A percentile compares a stretch with the other conserved stretches of the same genome.
These are phyloP conservation scores for Phytophthora cryptogea DNA, from an alignment of 352 stramenopile species.

Conservation along the genomic window DNA sequence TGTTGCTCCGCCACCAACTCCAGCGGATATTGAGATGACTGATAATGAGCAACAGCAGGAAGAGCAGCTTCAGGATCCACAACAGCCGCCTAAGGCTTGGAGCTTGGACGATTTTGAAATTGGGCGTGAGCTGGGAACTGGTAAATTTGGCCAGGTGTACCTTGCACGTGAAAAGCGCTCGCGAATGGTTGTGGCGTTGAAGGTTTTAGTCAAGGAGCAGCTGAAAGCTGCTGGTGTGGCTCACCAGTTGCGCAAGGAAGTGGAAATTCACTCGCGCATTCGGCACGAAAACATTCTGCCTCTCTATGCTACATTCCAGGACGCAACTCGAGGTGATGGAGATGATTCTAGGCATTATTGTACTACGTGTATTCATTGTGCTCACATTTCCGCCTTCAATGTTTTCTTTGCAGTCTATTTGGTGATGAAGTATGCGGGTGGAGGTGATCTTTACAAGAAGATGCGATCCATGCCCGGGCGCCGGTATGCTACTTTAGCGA, in stretches of 20 bases:
- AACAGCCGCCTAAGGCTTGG: conserved; percentile 63
- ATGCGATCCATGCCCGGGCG: conserved; percentile 53
- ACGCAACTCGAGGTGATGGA: conserved; percentile 56
- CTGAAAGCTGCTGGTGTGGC: conserved; percentile 65
- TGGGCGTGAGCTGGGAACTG: conserved; percentile 75
- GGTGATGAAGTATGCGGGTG: conserved; percentile 85
- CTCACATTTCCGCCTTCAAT: conserved; percentile 1
- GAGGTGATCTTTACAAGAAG: conserved; percentile 87
- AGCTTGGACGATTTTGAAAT: conserved; percentile 89
- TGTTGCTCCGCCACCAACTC: conserved; percentile 21
- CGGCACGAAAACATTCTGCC: conserved; percentile 87
- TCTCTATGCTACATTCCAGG: conserved; percentile 87
- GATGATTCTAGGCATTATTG: background rate
- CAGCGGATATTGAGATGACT: conserved; percentile 30
- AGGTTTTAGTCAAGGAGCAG: conserved; percentile 91
- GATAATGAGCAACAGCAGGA: conserved; percentile 31
- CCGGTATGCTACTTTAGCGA: conserved; percentile 30
- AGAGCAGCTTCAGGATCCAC: conserved; percentile 18
- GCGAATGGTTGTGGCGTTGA: conserved; percentile 83
- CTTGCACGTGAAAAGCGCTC: conserved; percentile 85
- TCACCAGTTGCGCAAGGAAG: conserved; percentile 88
- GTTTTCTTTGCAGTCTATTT: conserved; percentile 68
- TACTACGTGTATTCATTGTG: no score
- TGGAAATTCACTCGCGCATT: conserved; percentile 92
- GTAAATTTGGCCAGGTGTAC: conserved; percentile 92